Evolutionary conservation across 2,329 filamentous ascomycete species (phyloP), one percentile per base, ranked within the genome.

Genomic region (Arthrobotrys pseudoclavata): DNA sequence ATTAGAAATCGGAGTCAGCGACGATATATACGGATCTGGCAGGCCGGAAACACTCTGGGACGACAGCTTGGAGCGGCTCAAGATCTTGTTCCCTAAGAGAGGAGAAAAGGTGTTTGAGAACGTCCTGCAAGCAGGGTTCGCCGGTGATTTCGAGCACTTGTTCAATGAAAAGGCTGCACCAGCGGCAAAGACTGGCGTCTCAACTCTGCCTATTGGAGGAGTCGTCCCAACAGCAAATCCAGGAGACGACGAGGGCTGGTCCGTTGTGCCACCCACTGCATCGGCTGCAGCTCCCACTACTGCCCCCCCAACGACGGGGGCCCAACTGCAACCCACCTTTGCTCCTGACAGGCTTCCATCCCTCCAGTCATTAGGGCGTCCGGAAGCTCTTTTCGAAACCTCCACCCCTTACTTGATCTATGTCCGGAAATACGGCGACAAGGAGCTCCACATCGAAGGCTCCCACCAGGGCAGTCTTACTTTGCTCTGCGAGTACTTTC

Each of bases 401-500:
- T 40, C 60, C 29, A 77, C 74, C 61, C 74, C 74, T 42, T 77
- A 77, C 61, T 29, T 77, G 40, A 71, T 77, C 61, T 77, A 77
- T 29, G 74, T 77, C 15, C 61, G 74, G 12, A 77, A 77, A 68
- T 71, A 62, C 45, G 67, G 74, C 45, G 42, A 77, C 34, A 71
- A 77, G 60, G 74, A 67, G 61, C 74, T 77, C 52, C 74, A 77
- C 47, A 77, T 77, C 13, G 74, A 77, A 47, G 67, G 74, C 2
- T 77, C 74, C n/a, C 74, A 77, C 67, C 74, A 77, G 20, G 67
- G 60, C 22, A 77, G 74, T 12, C 67, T 77, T 10, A 77, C 60
- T 22, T 37, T 77, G 15, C 57, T 77, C 24, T 77, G 74, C 53
- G 74, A 77, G 15, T 77, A 77, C 53, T 77, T 77, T 40, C 74